Evolutionary conservation across 2,329 filamentous ascomycete species (phyloP), one percentile per base, ranked within the genome.

Genomic region (Calonectria fujianensis): DNA sequence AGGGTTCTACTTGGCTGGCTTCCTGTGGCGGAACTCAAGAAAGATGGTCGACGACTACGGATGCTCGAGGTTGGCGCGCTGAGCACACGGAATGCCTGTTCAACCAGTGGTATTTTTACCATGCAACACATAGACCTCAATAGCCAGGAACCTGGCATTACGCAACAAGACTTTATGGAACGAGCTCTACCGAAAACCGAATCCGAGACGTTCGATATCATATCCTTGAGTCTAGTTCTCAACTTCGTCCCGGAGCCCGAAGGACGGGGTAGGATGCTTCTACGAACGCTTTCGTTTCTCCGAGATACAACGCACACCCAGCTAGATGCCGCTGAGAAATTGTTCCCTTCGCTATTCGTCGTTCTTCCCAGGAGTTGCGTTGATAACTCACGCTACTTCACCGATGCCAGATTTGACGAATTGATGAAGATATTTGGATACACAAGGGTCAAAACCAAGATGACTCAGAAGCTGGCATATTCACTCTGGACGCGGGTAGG

Each of bases 121-220:
- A 92, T 98, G 80, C 91, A 93, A 75, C 91, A 96, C 77, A 98
- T 99, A 83, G 97, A 99, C 82, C 87, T 99, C 71, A 94, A 97
- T 85, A 97, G 96, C 74, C 95, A 98, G 82, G 93, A 93, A 61
- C 89, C 93, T 1, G 93, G 92, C 0, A 99, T 99, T 78, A 83
- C 93, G 72, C 92, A 97, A 84, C 95, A 98, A 83, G 95, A 99
- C 84, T 98, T 99, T 82, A 98, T 99, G 96, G 87, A 95, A 78
- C 90, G 96, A 32, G 94, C 96, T 0, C 84, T 96, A 4, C 96
- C 96, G 0, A 83, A 82, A 7, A 84, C 89, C 29, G 87, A 90
- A 8, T 84, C 86, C 0, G 92, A 96, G 51, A 88, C 88, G 29
- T 98, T 98, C 83, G 95, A 99, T 83, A 91, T 98, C 67, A 93